Percentiles rank a stretch among this genome's conserved stretches.
These are phyloP conservation scores for Borealophlyctis nickersoniae DNA, from an alignment of 192 early-diverging fungal genomes.

Conservation along the genomic window DNA sequence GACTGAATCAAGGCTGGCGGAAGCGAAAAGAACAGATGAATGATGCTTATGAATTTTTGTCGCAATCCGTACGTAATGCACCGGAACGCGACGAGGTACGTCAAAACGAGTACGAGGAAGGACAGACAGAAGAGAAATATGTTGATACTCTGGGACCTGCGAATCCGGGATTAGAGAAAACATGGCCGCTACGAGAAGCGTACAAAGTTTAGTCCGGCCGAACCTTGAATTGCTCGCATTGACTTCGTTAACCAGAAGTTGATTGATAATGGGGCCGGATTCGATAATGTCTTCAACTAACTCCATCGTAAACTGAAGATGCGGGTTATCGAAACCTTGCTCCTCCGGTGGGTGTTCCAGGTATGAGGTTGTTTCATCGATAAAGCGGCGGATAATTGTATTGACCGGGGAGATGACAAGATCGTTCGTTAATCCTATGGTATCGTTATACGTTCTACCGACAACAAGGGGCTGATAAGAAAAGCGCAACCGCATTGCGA, in stretches of 20 bases:
- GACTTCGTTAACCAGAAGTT: not conserved
- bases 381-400: not conserved
- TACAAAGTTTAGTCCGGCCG: not conserved
- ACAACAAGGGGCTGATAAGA: not conserved
- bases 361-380: not conserved
- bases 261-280: not conserved
- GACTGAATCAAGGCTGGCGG: not conserved
- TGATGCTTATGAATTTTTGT: not conserved
- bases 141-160: not conserved
- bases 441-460: not conserved
- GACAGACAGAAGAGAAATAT: not conserved
- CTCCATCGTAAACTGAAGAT: not conserved
- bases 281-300: not conserved
- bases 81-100: not conserved
- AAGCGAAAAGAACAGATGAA: not conserved
- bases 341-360: not conserved
- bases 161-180: too few relatives aligned
- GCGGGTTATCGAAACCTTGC: not conserved
- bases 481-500: not conserved
- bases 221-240: not conserved
- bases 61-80: not conserved
- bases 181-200: not conserved
- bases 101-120: not conserved
- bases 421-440: not conserved
- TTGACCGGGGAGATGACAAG: not conserved